Base-by-base conservation (phyloP, 805 yeast species). In the Lipomyces chichibuensis region DNA sequence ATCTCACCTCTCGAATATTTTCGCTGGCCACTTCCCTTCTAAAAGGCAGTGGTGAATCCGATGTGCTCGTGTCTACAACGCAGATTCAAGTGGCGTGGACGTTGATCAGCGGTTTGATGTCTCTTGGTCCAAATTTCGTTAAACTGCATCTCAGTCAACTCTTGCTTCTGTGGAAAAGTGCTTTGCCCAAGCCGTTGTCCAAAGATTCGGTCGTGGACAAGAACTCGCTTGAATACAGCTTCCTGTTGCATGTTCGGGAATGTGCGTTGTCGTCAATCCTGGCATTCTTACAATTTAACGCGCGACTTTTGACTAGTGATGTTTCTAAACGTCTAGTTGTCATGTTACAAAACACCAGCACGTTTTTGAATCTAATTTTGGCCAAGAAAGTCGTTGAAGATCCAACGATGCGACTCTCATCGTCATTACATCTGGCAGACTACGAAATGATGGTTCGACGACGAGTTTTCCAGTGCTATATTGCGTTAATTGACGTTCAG, bases 151-250 rank as follows among this genome's bases (percentile, higher is more conserved):
- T 83, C 14, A 82, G 87, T 2, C 91, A 88, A 70, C 80, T 90
- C 60, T 76, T 89, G 57, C 75, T 81, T 9, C 79, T 89, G 65
- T 90, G 93, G 93, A 87, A 87, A 68, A 82, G 84, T 55, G 79
- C 88, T 7, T 73, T 87, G 51, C 83, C 85, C 1, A 73, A 73
- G 60, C 77, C 75, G 4, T 61, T 71, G 17, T 85, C 84, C 57
- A 79, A 84, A 2, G 81, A 83, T 63, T 25, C 67, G 2, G 63
- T 39, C 20, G 59, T 51, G 33, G 69, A 66, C 27, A 67, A 69
- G 60, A 67, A 63, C 27, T 81, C 83, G 14, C 71, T 76, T 14
- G 74, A 76, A 60, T 74, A 77, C 64, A 66, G 69, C 32, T 70
- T 70, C 32, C 75, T 77, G 43, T 75, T 80, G 60, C 87, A 86